A percentile compares a stretch with the other conserved stretches of the same genome.
Conservation (phyloP, 306 rosid genomes). For the Quercus agrifolia region DNA sequence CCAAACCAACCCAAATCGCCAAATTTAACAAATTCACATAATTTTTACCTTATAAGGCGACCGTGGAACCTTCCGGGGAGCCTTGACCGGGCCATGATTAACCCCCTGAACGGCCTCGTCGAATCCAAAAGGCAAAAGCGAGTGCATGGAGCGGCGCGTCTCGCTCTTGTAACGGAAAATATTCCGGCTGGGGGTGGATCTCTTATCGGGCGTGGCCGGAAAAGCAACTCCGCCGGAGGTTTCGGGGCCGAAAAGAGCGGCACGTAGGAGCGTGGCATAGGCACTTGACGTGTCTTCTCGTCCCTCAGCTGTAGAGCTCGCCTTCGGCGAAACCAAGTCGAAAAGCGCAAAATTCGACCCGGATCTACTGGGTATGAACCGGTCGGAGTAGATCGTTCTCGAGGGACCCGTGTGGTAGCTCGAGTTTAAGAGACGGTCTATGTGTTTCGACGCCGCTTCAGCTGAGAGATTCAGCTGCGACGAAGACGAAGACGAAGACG, state of each 20-base stretch:
- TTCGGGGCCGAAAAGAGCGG: slow-evolving; percentile 81
- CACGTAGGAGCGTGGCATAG: slow-evolving; percentile 64
- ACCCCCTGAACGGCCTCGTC: slow-evolving; percentile 69
- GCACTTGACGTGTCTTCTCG: slow-evolving; percentile 66
- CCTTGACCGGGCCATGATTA: slow-evolving; percentile 62
- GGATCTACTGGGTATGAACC: slow-evolving; percentile 90
- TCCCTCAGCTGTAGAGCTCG: slow-evolving; percentile 31
- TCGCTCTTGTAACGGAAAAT: slow-evolving; percentile 92
- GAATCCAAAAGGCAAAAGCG: slow-evolving; percentile 71
- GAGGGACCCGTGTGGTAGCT: slow-evolving; percentile 74
- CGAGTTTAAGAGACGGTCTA: slow-evolving; percentile 72
- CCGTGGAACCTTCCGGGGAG: slow-evolving; percentile 86
- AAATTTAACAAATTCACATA: background rate
- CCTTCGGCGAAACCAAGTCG: slow-evolving; percentile 37
- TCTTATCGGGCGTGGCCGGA: slow-evolving; percentile 70
- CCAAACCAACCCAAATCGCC: background rate
- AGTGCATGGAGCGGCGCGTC: slow-evolving; percentile 80
- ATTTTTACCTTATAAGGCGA: slow-evolving; percentile 85
- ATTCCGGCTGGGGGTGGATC: slow-evolving; percentile 58
- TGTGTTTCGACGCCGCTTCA: slow-evolving; percentile 45
- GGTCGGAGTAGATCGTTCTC: slow-evolving; percentile 82
- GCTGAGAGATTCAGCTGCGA: slow-evolving; percentile 28
- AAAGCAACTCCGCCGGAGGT: slow-evolving; percentile 38
- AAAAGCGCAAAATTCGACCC: slow-evolving; percentile 74
- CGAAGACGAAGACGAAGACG: slow-evolving; percentile 7